phyloP scores from a whole-genome alignment of 441 rosid genomes.

The Corymbia citriodora region DNA sequence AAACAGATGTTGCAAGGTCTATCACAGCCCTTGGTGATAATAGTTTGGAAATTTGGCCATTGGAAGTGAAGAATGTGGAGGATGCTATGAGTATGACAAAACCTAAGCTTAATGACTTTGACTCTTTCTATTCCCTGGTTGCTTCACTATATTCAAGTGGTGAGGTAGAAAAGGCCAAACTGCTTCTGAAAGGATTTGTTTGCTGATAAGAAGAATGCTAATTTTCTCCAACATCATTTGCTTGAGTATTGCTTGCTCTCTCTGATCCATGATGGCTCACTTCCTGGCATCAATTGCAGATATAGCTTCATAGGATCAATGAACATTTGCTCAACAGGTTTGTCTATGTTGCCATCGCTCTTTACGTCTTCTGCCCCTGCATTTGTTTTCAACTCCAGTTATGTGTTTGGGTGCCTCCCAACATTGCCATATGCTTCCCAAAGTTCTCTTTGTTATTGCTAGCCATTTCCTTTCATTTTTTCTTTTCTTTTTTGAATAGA shows the following conservation, averaged over 20 bases:
- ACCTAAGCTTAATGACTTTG: conserved; percentile 3
- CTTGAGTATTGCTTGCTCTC: background rate
- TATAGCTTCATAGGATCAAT: background rate
- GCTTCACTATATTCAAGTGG: conserved; percentile 15
- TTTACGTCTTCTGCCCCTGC: background rate
- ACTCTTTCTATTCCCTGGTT: conserved; percentile 10
- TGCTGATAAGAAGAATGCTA: background rate
- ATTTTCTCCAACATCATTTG: background rate
- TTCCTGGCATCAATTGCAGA: background rate
- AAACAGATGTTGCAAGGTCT: background rate
- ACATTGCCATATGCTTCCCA: background rate
- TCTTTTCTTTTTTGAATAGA: background rate
- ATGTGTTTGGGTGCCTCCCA: background rate
- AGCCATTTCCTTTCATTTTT: background rate
- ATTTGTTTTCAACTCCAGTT: background rate
- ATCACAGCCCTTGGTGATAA: background rate
- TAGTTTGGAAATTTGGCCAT: background rate
- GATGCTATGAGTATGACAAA: background rate
- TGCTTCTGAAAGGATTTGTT: background rate
- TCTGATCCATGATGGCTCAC: background rate
- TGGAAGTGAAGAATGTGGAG: background rate
- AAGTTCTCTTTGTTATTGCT: background rate
- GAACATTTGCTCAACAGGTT: background rate
- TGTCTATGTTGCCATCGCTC: background rate
- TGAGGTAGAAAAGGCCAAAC: conserved; percentile 10